phyloP scores from a whole-genome alignment of 352 stramenopile species.

The Pythium aristosporum region DNA sequence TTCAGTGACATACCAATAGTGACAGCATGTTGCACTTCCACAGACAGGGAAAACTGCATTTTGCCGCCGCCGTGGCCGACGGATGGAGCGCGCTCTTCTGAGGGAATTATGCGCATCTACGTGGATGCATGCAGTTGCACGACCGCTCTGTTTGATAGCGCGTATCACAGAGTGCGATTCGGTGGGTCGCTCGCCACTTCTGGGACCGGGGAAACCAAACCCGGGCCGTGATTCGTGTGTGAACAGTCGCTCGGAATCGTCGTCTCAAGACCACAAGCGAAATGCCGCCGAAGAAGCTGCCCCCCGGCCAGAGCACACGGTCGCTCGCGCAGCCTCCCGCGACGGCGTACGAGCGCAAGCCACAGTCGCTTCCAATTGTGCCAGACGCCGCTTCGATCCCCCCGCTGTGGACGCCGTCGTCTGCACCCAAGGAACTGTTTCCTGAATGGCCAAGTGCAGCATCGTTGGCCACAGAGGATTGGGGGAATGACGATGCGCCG shows the following conservation, averaged over 20 bases:
- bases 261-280: not conserved
- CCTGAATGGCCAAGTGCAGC: conserved; percentile 53
- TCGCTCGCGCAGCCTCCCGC: conserved; percentile 2
- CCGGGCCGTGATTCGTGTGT: not conserved
- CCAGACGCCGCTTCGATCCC: conserved; percentile 35
- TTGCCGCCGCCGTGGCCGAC: too few species aligned
- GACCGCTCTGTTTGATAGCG: not conserved
- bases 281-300: conserved; percentile 51
- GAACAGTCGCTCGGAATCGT: conserved; percentile 13
- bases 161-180: not conserved
- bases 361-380: conserved; percentile 27
- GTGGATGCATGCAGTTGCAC: too few species aligned
- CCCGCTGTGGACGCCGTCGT: conserved; percentile 41
- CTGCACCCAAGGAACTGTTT: conserved; percentile 44
- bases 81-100: not conserved
- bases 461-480: conserved; percentile 48
- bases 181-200: not conserved
- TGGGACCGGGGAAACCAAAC: not conserved
- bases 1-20: conserved; percentile 14
- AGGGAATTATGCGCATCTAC: too few species aligned
- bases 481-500: conserved; percentile 37
- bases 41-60: not conserved
- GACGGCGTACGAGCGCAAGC: conserved; percentile 23
- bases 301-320: conserved; percentile 26
- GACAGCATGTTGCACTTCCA: conserved; percentile 25